Evolutionary conservation across 2,329 filamentous ascomycete genomes (phyloP), one percentile per base, ranked within the genome.

Genomic region (Epichloe sylvatica): DNA sequence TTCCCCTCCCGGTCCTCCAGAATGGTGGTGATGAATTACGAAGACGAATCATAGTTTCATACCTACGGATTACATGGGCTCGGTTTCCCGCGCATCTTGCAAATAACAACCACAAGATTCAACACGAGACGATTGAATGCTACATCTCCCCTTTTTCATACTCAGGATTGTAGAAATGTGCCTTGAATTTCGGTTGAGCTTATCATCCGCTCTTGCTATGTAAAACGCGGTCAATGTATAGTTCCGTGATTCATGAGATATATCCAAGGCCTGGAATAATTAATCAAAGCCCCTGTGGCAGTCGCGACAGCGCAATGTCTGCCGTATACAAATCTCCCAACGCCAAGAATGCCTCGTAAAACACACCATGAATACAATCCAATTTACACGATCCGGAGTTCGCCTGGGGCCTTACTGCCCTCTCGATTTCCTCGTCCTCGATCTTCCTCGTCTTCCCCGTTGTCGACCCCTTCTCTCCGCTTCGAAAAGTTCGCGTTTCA

Each of bases 401-500:
- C 39, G 25, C 42, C 49, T 19, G 11, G 35, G 36, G 37, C 17
- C n/a, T 40, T 7, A 51, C 33, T 42, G 43, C 11, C 21, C 46
- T 47, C 51, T 52, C 36, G 45, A 47, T 51, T 48, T 54, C 49
- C 43, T 54, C 42, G 38, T 52, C 40, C 49, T 55, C 65, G 58
- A 44, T 68, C 43, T 43, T 23, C 21, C 39, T 25, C 34, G 42
- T 21, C 33, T 39, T 35, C 40, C 34, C 44, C 51, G 34, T 34
- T 40, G 11, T 49, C 54, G 64, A 37, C 77, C 74, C 53, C 84
- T 74, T 58, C 71, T 71, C 58, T 81, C 81, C 15, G 86, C 86
- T 50, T 82, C 78, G 62, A 84, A 85, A 47, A 90, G 73, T 62
- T 84, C 80, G 54, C 77, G 74, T 63, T 85, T 83, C 55, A 91